Percentiles rank a stretch among this genome's conserved stretches.
Evolutionary conservation across 441 rosid species (phyloP).

Genomic region (Bocquillonia castaneifolia): DNA sequence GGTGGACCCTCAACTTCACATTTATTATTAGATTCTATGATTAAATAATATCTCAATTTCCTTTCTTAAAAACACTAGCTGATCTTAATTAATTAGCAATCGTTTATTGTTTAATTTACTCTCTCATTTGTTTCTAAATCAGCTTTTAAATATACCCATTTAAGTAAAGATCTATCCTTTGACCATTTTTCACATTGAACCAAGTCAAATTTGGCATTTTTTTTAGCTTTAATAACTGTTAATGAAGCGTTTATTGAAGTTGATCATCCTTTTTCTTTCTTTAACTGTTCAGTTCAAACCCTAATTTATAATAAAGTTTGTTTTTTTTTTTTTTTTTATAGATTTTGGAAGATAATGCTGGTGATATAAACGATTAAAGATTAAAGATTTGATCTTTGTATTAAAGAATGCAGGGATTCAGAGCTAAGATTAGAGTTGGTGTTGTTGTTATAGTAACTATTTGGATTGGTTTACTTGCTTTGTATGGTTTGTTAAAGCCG

Average conservation of each 20-base stretch:
- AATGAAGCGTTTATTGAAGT: not conserved
- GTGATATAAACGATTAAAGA: not conserved
- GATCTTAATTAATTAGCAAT: not conserved
- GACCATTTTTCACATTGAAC: not conserved
- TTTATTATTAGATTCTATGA: not conserved
- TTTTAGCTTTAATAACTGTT: not conserved
- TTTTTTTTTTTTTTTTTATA: not conserved
- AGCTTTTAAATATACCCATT: not conserved
- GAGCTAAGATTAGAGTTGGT: slow-evolving; percentile 48
- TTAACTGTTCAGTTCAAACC: not conserved
- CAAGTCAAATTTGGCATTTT: not conserved
- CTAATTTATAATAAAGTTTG: not conserved
- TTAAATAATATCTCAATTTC: not conserved
- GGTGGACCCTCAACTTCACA: not conserved
- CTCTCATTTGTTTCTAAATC: not conserved
- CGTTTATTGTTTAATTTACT: too few relatives aligned
- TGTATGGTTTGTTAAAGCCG: slow-evolving; percentile 66
- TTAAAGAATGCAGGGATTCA: slow-evolving; percentile 32
- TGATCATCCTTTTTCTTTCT: not conserved
- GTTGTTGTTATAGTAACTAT: slow-evolving; percentile 39
- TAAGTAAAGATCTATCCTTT: not conserved
- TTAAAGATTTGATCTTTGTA: slow-evolving; percentile 7
- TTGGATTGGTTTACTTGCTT: slow-evolving; percentile 52
- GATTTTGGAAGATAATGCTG: slow-evolving; percentile 5
- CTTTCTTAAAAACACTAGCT: too few relatives aligned